Base-by-base conservation (phyloP, 805 yeast genomes). In the Kodamaea fukazawae region DNA sequence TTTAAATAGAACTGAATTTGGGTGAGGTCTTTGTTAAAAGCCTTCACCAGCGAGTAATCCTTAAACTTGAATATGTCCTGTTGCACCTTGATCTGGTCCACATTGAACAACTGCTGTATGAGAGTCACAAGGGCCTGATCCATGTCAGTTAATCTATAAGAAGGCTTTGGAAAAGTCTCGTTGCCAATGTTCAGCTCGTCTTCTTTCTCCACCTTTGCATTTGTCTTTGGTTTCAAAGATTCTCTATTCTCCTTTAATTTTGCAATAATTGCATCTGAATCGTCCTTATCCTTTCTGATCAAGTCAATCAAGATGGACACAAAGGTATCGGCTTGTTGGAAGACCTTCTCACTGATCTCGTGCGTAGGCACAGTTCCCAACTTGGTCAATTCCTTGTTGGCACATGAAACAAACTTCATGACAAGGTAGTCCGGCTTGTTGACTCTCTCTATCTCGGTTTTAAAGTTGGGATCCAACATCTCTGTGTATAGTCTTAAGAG, bases 401-500 rank as follows among this genome's bases (percentile, higher is more conserved):
- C 75, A 40, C 68, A 63, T 7, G 75, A 67, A 7, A 76, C 76
- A 49, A 79, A 80, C 47, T 70, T 62, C 55, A 76, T 67, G 2
- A 79, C 67, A 26, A 79, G 51, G 38, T 75, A 79, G 41, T 70
- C 75, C 4, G 70, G 64, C 23, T 63, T 55, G 42, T 57, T 58
- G 30, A 57, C 60, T 2, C 58, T 48, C 20, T 45, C 43, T 20
- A 66, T 49, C 22, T 67, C 71, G 7, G 46, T 47, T 26, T 62
- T 65, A 48, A 65, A 63, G 18, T 49, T 58, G 3, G 82, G 78
- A 36, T 72, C 75, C 27, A 81, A 61, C 20, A 79, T 49, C 32
- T 79, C 82, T 41, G 79, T 80, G 55, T 84, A 83, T 42, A 83
- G 71, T 17, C 85, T 74, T 17, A 84, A 57, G 33, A 82, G 66